phyloP scores from a whole-genome alignment of 257 asterid species.

The Fraxinus cuspidata region DNA sequence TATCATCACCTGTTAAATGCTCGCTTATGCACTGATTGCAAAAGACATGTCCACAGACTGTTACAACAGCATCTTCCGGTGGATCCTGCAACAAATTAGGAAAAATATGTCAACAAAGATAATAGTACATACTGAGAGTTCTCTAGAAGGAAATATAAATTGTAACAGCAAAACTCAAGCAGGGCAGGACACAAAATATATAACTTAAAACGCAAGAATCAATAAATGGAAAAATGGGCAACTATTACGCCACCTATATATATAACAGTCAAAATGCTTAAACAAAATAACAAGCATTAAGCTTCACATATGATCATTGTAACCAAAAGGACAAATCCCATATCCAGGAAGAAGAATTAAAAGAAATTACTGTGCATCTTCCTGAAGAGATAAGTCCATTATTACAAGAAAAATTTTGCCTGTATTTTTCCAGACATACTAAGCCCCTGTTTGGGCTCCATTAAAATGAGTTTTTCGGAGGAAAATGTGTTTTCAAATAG shows the following conservation, averaged over 20 bases:
- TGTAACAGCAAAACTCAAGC: not conserved
- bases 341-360: not conserved
- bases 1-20: constrained; percentile 78
- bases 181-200: not conserved
- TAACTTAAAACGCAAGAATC: not conserved
- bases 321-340: not conserved
- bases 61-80: constrained; percentile 93
- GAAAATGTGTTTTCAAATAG: too few species aligned
- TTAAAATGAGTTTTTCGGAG: too few species aligned
- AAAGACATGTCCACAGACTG: constrained; percentile 89
- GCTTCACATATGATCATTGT: not conserved
- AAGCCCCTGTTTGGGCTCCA: too few species aligned
- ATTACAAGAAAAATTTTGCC: not conserved
- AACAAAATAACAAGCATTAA: not conserved
- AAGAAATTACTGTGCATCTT: not conserved
- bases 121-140: not conserved
- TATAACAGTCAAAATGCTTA: not conserved
- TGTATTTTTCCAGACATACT: not conserved
- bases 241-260: not conserved
- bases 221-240: not conserved
- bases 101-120: constrained; percentile 12
- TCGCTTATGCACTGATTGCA: constrained; percentile 95
- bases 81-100: constrained; percentile 63
- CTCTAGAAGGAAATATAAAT: constrained; percentile 3
- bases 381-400: not conserved